Conservation (phyloP, 164 flowering plant species). For the Macadamia tetraphylla region DNA sequence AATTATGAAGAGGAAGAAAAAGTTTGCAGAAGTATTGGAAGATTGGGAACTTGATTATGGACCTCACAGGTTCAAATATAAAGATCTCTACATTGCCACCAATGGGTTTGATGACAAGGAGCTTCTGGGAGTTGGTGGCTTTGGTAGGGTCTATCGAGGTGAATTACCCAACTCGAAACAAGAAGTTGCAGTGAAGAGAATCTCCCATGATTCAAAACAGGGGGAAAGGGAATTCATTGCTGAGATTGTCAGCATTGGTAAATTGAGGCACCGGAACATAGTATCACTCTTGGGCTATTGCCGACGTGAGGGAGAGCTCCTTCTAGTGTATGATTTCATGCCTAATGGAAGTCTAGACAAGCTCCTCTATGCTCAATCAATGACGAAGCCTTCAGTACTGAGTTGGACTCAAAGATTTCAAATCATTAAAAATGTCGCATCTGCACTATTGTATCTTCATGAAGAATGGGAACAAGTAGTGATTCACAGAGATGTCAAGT, state of each 20-base stretch:
- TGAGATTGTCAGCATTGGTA: too few species aligned
- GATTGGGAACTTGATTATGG: constrained; percentile 36
- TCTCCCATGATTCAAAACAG: too few species aligned
- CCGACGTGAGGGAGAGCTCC: too few species aligned
- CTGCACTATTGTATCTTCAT: too few species aligned
- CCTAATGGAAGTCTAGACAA: constrained; percentile 36
- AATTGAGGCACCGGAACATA: too few species aligned
- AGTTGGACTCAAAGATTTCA: constrained; percentile 15
- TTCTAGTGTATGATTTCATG: constrained; percentile 10
- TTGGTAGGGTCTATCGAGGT: constrained; percentile 39
- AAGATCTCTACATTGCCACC: constrained; percentile 29
- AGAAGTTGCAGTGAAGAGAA: constrained; percentile 25
- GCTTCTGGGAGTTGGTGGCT: constrained; percentile 35
- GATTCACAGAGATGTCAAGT: constrained; percentile 1
- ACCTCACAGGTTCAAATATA: constrained; percentile 33
- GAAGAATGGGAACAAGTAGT: too few species aligned
- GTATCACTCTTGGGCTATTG: too few species aligned
- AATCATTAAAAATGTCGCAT: too few species aligned
- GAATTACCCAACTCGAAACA: constrained; percentile 13
- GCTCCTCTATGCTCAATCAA: constrained; percentile 5
- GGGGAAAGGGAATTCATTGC: too few species aligned
- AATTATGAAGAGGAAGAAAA: constrained; percentile 13
- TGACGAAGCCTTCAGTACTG: not conserved
- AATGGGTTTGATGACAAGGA: constrained; percentile 29
- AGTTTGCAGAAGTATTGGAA: constrained; percentile 29